Evolutionary conservation across 164 flowering plant genomes (phyloP).

Genomic region (Cinnamomum chago): DNA sequence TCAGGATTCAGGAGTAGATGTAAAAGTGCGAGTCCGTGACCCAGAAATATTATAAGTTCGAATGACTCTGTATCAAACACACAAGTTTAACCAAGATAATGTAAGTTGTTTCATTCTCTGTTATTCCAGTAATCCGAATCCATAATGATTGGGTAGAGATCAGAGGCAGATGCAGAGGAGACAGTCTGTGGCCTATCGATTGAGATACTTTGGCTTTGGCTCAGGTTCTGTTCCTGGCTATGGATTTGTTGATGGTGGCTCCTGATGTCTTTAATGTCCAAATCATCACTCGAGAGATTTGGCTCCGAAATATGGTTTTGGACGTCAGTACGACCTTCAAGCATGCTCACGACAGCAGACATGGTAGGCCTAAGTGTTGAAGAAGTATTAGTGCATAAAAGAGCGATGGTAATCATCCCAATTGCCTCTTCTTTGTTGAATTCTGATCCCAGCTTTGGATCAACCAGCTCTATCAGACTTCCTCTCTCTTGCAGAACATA

Average conservation of each 20-base stretch:
- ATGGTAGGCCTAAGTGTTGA: slow-evolving; percentile 57
- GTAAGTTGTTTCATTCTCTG: too few species aligned
- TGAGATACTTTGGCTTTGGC: slow-evolving; percentile 10
- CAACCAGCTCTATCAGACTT: slow-evolving; percentile 43
- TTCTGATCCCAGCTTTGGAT: slow-evolving; percentile 45
- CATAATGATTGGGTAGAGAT: too few species aligned
- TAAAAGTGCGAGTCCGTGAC: too few species aligned
- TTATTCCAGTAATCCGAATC: too few species aligned
- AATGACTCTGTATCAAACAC: too few species aligned
- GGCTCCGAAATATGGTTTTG: slow-evolving; percentile 36
- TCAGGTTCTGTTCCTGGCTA: slow-evolving; percentile 5
- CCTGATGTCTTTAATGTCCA: slow-evolving; percentile 9
- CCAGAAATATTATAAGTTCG: too few species aligned
- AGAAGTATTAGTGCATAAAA: slow-evolving; percentile 53
- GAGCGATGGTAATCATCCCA: slow-evolving; percentile 52
- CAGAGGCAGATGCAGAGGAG: slow-evolving; percentile 24
- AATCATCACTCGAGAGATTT: slow-evolving; percentile 2
- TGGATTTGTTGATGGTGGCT: background rate
- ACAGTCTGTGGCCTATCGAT: slow-evolving; percentile 22
- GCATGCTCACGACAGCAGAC: slow-evolving; percentile 56
- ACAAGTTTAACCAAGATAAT: too few species aligned
- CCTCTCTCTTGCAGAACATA: slow-evolving; percentile 57
- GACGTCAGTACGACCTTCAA: slow-evolving; percentile 44
- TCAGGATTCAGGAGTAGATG: too few species aligned
- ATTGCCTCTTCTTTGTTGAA: slow-evolving; percentile 47